Evolutionary conservation across 805 yeast species (phyloP), one percentile per base, ranked within the genome.

Genomic region (Yueomyces sinensis): DNA sequence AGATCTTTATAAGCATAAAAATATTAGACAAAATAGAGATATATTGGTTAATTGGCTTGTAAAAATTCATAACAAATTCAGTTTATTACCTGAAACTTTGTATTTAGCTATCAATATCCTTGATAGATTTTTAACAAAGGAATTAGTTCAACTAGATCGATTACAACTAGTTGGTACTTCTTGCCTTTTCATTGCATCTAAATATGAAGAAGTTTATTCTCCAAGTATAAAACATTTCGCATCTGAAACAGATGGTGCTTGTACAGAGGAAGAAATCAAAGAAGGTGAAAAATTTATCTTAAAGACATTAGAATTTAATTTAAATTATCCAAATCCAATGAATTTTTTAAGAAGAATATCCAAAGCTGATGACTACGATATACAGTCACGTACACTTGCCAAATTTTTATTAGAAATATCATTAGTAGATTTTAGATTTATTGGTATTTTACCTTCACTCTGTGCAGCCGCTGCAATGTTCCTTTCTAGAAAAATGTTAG

Each of bases 41-140:
- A 82, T 84, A 34, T 63, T 86, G 37, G 91, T 86, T n/a, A 94
- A 87, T 59, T 86, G 96, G 96, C 67, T 86, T 58, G 83, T 82
- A 22, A 89, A 83, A 52, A 83, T 86, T 57, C 95, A 86, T 63
- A 63, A 74, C 45, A 74, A 83, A 52, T 86, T 86, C 59, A 70
- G 89, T 41, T 62, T 87, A 42, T 63, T 84, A 30, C 95, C 95
- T 3, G 96, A 86, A 57, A 83, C 94, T 9, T 64, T 86, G 38
- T 84, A 74, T 52, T 62, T 86, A 43, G 84, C 95, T 5, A 77
- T 82, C 37, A 86, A 86, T 57, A 62, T 83, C 31, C 77, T 86
- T 82, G 95, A 86, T 59, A 62, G 95, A 42, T 86, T 82, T 56
- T 71, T 87, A 66, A 74, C 84, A 11, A 65, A 70, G 38, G 89